Base-by-base conservation (phyloP, 2,329 filamentous ascomycete genomes). In the Diaporthe eres region DNA sequence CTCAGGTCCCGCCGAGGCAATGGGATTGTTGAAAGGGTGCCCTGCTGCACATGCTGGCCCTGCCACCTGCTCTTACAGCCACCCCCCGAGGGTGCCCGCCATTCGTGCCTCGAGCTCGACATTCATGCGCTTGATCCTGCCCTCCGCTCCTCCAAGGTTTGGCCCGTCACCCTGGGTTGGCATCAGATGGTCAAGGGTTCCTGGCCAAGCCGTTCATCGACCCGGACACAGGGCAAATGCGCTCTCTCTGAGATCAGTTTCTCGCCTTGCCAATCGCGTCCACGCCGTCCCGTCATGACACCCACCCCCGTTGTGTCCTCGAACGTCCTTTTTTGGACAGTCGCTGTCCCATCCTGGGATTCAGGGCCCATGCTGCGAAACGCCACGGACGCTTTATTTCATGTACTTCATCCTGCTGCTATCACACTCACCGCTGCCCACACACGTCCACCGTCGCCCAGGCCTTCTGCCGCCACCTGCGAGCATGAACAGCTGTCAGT, bases 111-210 rank as follows among this genome's bases (percentile, higher is more conserved):
- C 65, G 65, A 70, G 49, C 60, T 63, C 58, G 61, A 65, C 47
- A 44, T 47, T 65, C 58, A 65, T 73, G 71, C 71, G 58, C 71
- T 47, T 73, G 47, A 73, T 65, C 47, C 34, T 55, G 53, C 71
- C 51, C 71, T 55, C 39, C 51, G 25, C 47, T 73, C 44, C 49
- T 31, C 49, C 65, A 70, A 57, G 68, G 49, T 49, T 72, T 63
- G 74, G 70, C 49, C 65, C 71, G 61, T 61, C 65, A 60, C 65
- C 65, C 49, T 53, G 60, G 72, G 71, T 57, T 76, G 72, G 67
- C 72, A 44, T 72, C 75, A 75, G 58, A 72, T 58, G 67, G 58
- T 67, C 68, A 49, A 61, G 75, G 75, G 57, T 61, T 67, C 72
- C 68, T 58, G 44, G 57, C 53, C 10, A 49, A n/a, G 44, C 65